Evolutionary conservation across 2,329 filamentous ascomycete species (phyloP).

Genomic region (Curvularia hawaiiensis): DNA sequence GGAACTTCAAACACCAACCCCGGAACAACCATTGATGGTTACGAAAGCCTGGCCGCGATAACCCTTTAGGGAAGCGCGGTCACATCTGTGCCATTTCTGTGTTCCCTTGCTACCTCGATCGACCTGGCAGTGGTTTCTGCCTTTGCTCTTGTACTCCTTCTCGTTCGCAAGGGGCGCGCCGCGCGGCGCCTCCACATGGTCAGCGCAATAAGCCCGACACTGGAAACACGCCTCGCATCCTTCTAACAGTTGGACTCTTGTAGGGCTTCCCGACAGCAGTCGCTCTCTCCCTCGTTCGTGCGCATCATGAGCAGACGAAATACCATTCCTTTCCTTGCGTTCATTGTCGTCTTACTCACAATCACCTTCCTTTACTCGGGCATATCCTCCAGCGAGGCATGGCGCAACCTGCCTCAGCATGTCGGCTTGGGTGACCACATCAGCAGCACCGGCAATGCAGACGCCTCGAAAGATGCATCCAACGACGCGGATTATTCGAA

Average conservation of each 20-base stretch:
- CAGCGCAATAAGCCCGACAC: conserved; percentile 11
- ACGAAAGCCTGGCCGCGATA: conserved; percentile 5
- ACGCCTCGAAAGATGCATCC: conserved; percentile 10
- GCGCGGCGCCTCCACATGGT: conserved; percentile 22
- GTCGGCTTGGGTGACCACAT: conserved; percentile 49
- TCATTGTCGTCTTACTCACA: conserved; percentile 37
- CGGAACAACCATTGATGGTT: conserved; percentile 8
- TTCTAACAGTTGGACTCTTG: conserved; percentile 9
- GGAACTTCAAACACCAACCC: conserved; percentile 2
- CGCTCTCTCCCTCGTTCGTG: conserved; percentile 1
- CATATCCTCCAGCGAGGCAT: conserved; percentile 40
- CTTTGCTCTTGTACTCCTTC: not conserved
- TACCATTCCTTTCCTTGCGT: conserved; percentile 39
- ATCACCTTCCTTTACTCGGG: conserved; percentile 50
- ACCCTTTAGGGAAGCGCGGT: conserved; percentile 12
- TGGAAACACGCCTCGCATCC: not conserved
- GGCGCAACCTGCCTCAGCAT: conserved; percentile 48
- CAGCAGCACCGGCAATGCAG: conserved; percentile 15
- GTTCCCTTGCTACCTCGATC: not conserved
- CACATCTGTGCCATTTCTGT: conserved; percentile 6
- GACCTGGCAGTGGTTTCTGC: not conserved
- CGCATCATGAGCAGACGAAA: conserved; percentile 37
- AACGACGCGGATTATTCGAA: conserved; percentile 42
- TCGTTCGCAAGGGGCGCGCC: conserved; percentile 12
- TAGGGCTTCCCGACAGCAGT: not conserved